Evolutionary conservation across 495 filamentous ascomycete genomes (phyloP).

Genomic region (Penicillium verhagenii): DNA sequence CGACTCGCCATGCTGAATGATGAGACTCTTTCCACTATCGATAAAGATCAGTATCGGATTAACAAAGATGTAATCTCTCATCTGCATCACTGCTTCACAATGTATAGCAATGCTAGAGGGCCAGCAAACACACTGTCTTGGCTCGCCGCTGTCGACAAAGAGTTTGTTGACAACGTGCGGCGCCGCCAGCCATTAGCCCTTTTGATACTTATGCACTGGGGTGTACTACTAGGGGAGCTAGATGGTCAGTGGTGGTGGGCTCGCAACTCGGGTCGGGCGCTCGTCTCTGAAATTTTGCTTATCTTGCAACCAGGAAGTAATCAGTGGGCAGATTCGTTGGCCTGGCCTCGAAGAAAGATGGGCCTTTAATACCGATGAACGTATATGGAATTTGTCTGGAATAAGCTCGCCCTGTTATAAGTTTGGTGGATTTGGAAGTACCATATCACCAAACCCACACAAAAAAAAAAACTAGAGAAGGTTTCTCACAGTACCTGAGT

Average conservation of each 20-base stretch:
- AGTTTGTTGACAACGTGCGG: constrained; percentile 22
- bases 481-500: no score
- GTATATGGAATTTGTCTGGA: neutral
- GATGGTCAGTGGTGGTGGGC: constrained; percentile 33
- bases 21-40: constrained; percentile 2
- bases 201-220: constrained; percentile 32
- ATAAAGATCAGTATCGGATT: constrained; percentile 16
- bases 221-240: constrained; percentile 23
- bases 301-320: constrained; percentile 7
- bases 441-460: no score
- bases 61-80: constrained; percentile 23
- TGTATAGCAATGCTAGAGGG: constrained; percentile 17
- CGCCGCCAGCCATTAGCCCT: constrained; percentile 24
- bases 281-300: constrained; percentile 24
- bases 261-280: constrained; percentile 17
- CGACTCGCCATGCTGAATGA: constrained; percentile 22
- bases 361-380: neutral
- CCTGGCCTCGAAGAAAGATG: constrained; percentile 21
- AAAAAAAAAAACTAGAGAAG: no score
- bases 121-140: constrained; percentile 29
- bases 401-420: neutral
- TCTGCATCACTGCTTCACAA: constrained; percentile 26
- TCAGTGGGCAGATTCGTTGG: constrained; percentile 23
- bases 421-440: neutral
- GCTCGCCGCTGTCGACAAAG: constrained; percentile 28